Evolutionary conservation across 164 flowering plant genomes (phyloP).

Genomic region (Piper longum): DNA sequence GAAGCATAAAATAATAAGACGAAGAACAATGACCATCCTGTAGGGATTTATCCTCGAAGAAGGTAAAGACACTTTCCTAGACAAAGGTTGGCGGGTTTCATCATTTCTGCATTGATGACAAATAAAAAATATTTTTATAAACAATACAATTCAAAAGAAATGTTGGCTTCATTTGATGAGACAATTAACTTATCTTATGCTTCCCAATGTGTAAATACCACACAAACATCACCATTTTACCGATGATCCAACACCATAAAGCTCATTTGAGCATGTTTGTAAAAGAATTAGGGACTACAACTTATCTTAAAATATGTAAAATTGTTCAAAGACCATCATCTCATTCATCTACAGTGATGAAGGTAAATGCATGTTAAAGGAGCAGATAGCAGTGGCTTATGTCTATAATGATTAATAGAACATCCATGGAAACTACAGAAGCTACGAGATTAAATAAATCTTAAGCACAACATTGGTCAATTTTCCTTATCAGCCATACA

Average conservation of each 20-base stretch:
- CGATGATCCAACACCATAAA: no score
- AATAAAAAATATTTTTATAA: no score
- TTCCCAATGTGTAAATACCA: no score
- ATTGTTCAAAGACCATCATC: no score
- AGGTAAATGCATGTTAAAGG: neutral
- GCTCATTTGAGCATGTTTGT: no score
- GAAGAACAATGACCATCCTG: slow-evolving; percentile 37
- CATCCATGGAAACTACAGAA: neutral
- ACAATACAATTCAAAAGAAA: no score
- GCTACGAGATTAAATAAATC: neutral
- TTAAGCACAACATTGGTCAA: neutral
- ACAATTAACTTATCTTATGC: no score
- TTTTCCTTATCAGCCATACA: neutral
- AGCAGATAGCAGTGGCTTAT: neutral
- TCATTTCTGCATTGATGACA: slow-evolving; percentile 27
- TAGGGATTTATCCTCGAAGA: slow-evolving; percentile 44
- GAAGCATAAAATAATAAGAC: slow-evolving; percentile 30
- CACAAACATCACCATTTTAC: no score
- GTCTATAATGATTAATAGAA: neutral
- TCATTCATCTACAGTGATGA: neutral
- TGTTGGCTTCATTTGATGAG: no score
- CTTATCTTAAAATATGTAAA: no score
- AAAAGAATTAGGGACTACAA: no score
- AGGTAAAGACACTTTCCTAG: slow-evolving; percentile 38
- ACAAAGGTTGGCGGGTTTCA: slow-evolving; percentile 51